Base-by-base conservation (phyloP, 2,329 filamentous ascomycete species). In the Fusarium euwallaceae region DNA sequence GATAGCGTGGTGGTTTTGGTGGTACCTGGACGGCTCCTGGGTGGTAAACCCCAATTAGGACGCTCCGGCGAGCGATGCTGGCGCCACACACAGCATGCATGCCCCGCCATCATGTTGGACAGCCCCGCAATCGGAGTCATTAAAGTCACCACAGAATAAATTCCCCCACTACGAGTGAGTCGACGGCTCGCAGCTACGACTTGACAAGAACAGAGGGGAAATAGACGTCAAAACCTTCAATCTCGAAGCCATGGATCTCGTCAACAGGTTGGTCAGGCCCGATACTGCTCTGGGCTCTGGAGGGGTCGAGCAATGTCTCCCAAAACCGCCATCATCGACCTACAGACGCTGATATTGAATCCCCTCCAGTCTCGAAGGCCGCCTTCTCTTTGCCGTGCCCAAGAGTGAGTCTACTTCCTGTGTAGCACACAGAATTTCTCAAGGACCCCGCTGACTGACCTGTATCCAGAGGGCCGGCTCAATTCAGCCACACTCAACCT, bases 331-430 rank as follows among this genome's bases (percentile, higher is more conserved):
- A 37, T 56, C 20, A 45, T 59, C 39, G n/a, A 55, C 29, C 39
- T 70, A 39, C 65, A 66, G 61, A 64, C 32, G 58, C 76, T 78
- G 71, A 78, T 69, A 34, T 24, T 43, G 63, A 67, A 70, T 55
- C 59, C 39, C 53, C 59, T 71, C 45, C 65, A 97, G 95, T 87
- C 89, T 98, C 82, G 95, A 97, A 88, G 95, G 96, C 81, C 93
- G 97, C 76, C 90, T 98, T 67, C 90, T 98, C 73, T 98, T 99
- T 82, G 97, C 97, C 72, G 94, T 99, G n/a, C 97, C 97, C 71
- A 99, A 99, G 87, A 99, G 95, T 95, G 87, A 87, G 94, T 91
- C 14, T 24, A 22, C 9, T 17, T 37, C 14, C n/a, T 24, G 3
- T 43, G 20, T 22, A 22, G 17, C 14, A n/a, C 29, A 32, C 27